Evolutionary conservation across 345 rosid genomes (phyloP).

Genomic region (Melaleuca quinquenervia): DNA sequence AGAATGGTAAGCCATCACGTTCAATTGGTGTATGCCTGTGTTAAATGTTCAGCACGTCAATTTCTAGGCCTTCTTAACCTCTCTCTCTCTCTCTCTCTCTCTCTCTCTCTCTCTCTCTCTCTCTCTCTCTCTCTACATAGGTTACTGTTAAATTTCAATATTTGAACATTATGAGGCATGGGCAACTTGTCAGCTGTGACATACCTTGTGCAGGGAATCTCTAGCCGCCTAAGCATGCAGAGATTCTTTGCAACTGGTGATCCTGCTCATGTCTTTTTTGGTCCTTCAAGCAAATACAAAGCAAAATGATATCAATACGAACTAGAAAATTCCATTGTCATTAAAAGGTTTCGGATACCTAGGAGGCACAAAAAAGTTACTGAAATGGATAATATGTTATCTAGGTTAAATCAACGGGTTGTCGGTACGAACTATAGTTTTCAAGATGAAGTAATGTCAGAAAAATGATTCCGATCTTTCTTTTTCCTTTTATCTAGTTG

Average conservation of each 20-base stretch:
- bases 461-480: too few relatives aligned
- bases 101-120: not conserved
- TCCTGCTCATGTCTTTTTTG: not conserved
- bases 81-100: not conserved
- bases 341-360: not conserved
- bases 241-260: not conserved
- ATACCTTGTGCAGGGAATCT: not conserved
- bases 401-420: not conserved
- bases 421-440: not conserved
- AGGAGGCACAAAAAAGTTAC: not conserved
- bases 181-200: not conserved
- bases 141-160: not conserved
- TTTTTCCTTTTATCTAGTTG: not conserved
- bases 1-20: not conserved
- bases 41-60: not conserved
- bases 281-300: not conserved
- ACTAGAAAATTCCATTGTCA: not conserved
- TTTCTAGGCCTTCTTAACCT: not conserved
- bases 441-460: not conserved
- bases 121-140: not conserved
- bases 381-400: not conserved
- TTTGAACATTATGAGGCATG: not conserved
- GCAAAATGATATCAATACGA: not conserved
- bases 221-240: not conserved
- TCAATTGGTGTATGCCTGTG: not conserved